These are phyloP conservation scores for Polyplosphaeria fusca DNA, from an alignment of 495 filamentous ascomycete species.

Conservation along the genomic window DNA sequence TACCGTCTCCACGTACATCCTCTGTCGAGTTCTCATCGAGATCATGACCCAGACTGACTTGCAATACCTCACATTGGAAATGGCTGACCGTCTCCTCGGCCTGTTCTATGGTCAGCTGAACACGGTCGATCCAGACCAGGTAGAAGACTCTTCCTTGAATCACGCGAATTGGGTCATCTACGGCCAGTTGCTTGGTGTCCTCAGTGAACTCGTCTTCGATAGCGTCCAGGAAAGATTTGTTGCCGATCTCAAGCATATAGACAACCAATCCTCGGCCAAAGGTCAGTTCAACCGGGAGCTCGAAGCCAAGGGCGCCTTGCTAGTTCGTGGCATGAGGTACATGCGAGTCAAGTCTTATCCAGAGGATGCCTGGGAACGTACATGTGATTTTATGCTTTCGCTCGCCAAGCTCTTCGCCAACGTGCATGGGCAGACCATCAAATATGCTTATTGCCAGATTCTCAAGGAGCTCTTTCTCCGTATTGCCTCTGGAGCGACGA, in stretches of 20 bases:
- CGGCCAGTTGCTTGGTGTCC: conserved; percentile 83
- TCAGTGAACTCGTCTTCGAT: conserved; percentile 87
- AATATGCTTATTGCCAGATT: conserved; percentile 89
- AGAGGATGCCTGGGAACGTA: conserved; percentile 74
- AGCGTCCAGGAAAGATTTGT: conserved; percentile 80
- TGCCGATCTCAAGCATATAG: conserved; percentile 68
- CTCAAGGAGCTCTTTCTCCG: conserved; percentile 85
- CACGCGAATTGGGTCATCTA: conserved; percentile 95
- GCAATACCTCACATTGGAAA: conserved; percentile 74
- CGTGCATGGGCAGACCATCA: conserved; percentile 81
- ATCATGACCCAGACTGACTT: conserved; percentile 87
- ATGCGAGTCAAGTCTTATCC: conserved; percentile 67
- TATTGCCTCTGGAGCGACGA: conserved; percentile 71
- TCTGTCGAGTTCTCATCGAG: conserved; percentile 90
- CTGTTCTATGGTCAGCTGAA: conserved; percentile 93
- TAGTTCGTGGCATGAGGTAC: conserved; percentile 88
- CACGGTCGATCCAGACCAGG: conserved; percentile 76
- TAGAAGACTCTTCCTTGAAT: conserved; percentile 72
- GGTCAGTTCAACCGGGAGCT: conserved; percentile 54
- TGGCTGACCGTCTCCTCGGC: conserved; percentile 85
- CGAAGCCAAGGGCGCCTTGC: conserved; percentile 75
- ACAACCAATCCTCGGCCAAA: conserved; percentile 68
- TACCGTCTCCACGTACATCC: conserved; percentile 87
- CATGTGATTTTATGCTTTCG: conserved; percentile 81
- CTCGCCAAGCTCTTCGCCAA: conserved; percentile 77